A percentile compares a stretch with the other conserved stretches of the same genome.
phyloP scores from a whole-genome alignment of 495 filamentous ascomycete species.

The Hypoxylon perforatum region DNA sequence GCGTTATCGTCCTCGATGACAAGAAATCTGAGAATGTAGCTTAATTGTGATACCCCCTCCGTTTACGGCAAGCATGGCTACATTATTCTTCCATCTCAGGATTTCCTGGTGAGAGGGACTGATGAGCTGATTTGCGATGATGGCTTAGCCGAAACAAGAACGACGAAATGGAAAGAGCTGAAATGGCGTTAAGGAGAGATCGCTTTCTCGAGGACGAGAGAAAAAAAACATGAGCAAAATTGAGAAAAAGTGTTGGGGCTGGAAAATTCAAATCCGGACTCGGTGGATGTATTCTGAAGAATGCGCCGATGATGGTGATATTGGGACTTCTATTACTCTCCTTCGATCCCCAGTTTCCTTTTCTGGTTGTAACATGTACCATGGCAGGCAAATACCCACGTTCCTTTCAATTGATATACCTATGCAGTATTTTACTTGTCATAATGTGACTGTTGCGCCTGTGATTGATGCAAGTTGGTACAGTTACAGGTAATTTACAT shows the following conservation, averaged over 20 bases:
- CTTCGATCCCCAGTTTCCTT: slow-evolving; percentile 35
- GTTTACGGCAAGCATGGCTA: background rate
- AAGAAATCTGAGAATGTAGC: slow-evolving; percentile 45
- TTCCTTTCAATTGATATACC: slow-evolving; percentile 42
- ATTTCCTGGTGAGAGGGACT: slow-evolving; percentile 8
- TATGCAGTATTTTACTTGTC: slow-evolving; percentile 18
- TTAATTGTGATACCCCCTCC: slow-evolving; percentile 37
- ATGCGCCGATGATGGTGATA: background rate
- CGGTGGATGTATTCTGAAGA: slow-evolving; percentile 19
- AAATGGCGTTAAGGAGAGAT: slow-evolving; percentile 24
- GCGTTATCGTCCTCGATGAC: slow-evolving; percentile 33
- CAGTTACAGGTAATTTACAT: too few species aligned
- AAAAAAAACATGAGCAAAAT: too few species aligned
- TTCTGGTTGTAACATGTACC: slow-evolving; percentile 33
- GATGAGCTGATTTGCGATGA: slow-evolving; percentile 17
- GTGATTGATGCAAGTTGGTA: background rate
- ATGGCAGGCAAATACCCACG: slow-evolving; percentile 39
- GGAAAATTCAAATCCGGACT: slow-evolving; percentile 12
- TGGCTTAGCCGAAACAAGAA: slow-evolving; percentile 12
- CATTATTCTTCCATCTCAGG: background rate
- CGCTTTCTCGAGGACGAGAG: slow-evolving; percentile 8
- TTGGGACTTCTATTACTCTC: slow-evolving; percentile 33
- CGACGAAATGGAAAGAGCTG: slow-evolving; percentile 8
- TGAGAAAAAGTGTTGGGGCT: slow-evolving; percentile 17
- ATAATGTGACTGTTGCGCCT: background rate